Evolutionary conservation across 2,329 filamentous ascomycete genomes (phyloP).

Genomic region (Ophiognomonia clavigignenti-juglandacearum): DNA sequence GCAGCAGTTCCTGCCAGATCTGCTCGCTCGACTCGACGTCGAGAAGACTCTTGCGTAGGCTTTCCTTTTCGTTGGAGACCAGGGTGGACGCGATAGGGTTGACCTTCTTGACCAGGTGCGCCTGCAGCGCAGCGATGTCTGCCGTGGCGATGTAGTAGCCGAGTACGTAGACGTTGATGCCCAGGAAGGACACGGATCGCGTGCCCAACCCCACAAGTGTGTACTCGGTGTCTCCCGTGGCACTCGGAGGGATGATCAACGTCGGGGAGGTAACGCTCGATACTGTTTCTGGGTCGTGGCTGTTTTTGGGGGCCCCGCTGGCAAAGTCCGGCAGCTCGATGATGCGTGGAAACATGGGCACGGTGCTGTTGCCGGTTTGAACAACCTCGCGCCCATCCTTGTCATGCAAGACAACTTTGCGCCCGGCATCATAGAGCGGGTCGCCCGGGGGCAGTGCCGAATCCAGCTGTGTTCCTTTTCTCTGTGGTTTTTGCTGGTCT

Average conservation of each 20-base stretch:
- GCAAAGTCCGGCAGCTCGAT: slow-evolving; percentile 54
- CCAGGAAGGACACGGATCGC: slow-evolving; percentile 82
- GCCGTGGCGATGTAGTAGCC: slow-evolving; percentile 84
- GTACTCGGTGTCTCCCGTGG: slow-evolving; percentile 59
- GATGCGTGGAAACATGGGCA: slow-evolving; percentile 72
- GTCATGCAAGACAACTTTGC: slow-evolving; percentile 59
- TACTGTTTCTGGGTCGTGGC: too few species aligned
- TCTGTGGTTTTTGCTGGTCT: background rate
- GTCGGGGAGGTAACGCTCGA: slow-evolving; percentile 25
- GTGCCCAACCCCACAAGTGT: slow-evolving; percentile 84
- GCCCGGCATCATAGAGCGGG: slow-evolving; percentile 44
- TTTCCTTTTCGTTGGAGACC: slow-evolving; percentile 74
- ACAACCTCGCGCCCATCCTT: slow-evolving; percentile 70
- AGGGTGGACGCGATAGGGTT: slow-evolving; percentile 77
- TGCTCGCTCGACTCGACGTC: slow-evolving; percentile 65
- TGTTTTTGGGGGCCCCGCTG: background rate
- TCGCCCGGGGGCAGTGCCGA: slow-evolving; percentile 37
- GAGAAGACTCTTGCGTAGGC: slow-evolving; percentile 63
- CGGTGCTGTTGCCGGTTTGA: slow-evolving; percentile 73
- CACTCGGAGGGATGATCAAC: slow-evolving; percentile 18
- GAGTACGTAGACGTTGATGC: slow-evolving; percentile 90
- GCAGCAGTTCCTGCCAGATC: slow-evolving; percentile 70
- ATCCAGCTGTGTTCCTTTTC: slow-evolving; percentile 31
- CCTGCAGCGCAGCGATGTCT: slow-evolving; percentile 78
- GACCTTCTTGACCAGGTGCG: slow-evolving; percentile 68